Conservation (phyloP, 805 yeast species). For the Scheffersomyces coipomensis region DNA sequence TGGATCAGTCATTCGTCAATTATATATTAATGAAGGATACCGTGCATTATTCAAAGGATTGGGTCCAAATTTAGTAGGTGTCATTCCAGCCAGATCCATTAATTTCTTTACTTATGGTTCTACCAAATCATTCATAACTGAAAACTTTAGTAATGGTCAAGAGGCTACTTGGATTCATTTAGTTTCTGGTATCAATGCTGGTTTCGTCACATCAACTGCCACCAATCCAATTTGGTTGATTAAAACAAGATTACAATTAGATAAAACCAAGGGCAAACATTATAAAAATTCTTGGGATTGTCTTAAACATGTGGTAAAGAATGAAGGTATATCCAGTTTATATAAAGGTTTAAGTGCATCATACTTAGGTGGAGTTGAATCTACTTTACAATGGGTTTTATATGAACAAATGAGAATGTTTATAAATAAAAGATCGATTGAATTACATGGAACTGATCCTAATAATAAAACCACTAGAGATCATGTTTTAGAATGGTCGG, state of each 20-base stretch:
- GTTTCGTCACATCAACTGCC: constrained; percentile 90
- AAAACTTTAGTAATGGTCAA: constrained; percentile 64
- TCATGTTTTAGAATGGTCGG: constrained; percentile 82
- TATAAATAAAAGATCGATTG: constrained; percentile 51
- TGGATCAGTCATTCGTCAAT: constrained; percentile 61
- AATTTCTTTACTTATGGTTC: constrained; percentile 96
- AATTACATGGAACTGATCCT: constrained; percentile 27
- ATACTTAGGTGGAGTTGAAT: constrained; percentile 88
- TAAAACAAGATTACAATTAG: constrained; percentile 91
- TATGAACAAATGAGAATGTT: constrained; percentile 90
- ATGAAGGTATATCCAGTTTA: constrained; percentile 79
- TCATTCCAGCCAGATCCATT: constrained; percentile 95
- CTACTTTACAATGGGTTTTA: constrained; percentile 93
- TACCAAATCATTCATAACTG: constrained; percentile 75
- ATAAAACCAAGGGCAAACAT: constrained; percentile 62
- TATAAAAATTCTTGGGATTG: constrained; percentile 90
- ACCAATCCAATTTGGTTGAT: constrained; percentile 98
- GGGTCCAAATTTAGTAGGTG: constrained; percentile 96
- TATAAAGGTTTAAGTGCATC: constrained; percentile 94
- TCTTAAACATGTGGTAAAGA: constrained; percentile 58
- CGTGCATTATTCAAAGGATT: constrained; percentile 89
- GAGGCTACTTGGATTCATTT: constrained; percentile 87
- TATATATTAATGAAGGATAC: constrained; percentile 76
- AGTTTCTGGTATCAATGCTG: constrained; percentile 85
- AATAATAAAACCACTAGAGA: constrained; percentile 49